Evolutionary conservation across 805 yeast genomes (phyloP).

Genomic region (Wickerhamiella brachini): DNA sequence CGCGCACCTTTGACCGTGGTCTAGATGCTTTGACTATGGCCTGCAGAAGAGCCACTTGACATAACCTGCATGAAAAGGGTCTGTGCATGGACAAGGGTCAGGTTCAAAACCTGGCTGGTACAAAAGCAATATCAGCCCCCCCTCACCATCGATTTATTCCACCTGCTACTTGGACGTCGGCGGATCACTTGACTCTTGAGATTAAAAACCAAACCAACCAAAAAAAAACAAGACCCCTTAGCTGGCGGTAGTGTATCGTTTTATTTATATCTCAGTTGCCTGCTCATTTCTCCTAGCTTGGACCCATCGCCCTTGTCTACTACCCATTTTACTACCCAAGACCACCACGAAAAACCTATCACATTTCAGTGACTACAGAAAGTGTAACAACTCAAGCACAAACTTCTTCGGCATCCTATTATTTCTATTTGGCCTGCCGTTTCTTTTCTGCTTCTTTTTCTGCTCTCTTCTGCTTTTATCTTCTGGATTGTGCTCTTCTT

Average conservation of each 20-base stretch:
- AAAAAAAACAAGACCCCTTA: conserved; percentile 1
- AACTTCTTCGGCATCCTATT: no score
- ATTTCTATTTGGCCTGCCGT: no score
- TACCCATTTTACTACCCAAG: background rate
- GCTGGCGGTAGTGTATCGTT: background rate
- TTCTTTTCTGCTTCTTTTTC: no score
- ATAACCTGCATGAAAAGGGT: background rate
- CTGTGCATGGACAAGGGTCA: background rate
- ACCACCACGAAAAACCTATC: no score
- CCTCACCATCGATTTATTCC: background rate
- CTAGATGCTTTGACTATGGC: background rate
- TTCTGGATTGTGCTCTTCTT: no score
- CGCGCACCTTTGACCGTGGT: background rate
- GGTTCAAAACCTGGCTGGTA: background rate
- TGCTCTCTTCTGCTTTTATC: no score
- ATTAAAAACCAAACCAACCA: background rate
- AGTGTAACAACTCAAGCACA: no score
- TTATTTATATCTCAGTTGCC: background rate
- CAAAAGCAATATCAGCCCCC: background rate
- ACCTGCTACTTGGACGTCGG: background rate
- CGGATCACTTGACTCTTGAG: background rate
- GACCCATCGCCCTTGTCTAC: no score
- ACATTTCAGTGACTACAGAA: no score
- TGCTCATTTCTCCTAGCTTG: background rate
- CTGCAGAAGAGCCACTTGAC: background rate